phyloP scores from a whole-genome alignment of 306 rosid species.

The Glycine tomentella region DNA sequence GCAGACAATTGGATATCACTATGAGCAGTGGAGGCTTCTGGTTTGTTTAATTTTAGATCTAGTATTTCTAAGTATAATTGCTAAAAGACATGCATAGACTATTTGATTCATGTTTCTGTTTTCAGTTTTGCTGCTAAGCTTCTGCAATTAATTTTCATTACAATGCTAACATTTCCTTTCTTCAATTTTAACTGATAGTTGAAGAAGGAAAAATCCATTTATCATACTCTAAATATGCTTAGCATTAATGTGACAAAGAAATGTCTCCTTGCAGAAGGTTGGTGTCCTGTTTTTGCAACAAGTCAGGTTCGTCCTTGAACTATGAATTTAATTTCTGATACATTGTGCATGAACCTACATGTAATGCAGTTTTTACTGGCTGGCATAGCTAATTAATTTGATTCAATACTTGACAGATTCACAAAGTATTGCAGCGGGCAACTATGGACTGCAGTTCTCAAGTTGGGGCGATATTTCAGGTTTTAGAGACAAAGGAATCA shows the following conservation, averaged over 20 bases:
- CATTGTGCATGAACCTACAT: constrained; percentile 19
- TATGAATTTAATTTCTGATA: constrained; percentile 27
- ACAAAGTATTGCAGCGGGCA: constrained; percentile 64
- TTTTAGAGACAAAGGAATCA: constrained; percentile 70
- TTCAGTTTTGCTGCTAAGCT: constrained; percentile 37
- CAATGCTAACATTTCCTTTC: constrained; percentile 36
- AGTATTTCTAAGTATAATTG: constrained; percentile 26
- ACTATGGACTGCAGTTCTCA: constrained; percentile 69
- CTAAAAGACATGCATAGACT: constrained; percentile 23
- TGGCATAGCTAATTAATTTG: constrained; percentile 34
- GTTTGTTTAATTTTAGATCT: constrained; percentile 58
- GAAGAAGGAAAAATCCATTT: constrained; percentile 78
- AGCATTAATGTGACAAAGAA: constrained; percentile 85
- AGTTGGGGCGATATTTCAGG: constrained; percentile 74
- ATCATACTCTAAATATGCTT: constrained; percentile 86
- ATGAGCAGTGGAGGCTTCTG: constrained; percentile 82
- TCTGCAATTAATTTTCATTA: constrained; percentile 42
- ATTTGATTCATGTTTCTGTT: constrained; percentile 10
- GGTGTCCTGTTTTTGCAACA: constrained; percentile 88
- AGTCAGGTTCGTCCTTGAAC: constrained; percentile 64
- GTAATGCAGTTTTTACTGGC: neutral
- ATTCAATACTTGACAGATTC: constrained; percentile 61
- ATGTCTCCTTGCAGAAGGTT: constrained; percentile 92
- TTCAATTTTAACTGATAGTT: constrained; percentile 56
- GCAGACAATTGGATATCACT: constrained; percentile 70